Percentiles rank a stretch among this genome's conserved stretches.
Evolutionary conservation across 306 rosid genomes (phyloP).

Genomic region (Trifolium subterraneum): DNA sequence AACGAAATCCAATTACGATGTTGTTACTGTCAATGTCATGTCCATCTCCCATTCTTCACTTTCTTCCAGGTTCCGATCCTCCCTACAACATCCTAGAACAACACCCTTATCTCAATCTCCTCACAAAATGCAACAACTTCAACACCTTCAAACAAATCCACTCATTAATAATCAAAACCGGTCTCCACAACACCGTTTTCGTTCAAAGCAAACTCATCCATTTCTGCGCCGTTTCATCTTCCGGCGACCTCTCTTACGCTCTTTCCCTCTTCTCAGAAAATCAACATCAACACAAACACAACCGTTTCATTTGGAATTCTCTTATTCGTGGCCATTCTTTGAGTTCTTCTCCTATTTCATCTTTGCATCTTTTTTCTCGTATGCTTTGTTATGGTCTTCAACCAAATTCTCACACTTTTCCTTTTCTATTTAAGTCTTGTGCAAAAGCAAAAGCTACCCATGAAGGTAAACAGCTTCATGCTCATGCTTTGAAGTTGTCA

Average conservation of each 20-base stretch:
- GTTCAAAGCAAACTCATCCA: constrained; percentile 72
- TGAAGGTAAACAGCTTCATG: constrained; percentile 74
- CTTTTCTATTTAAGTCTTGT: constrained; percentile 70
- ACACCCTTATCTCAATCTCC: constrained; percentile 62
- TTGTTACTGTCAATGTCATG: background rate
- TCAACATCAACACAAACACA: constrained; percentile 40
- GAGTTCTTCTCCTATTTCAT: constrained; percentile 47
- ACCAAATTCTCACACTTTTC: constrained; percentile 82
- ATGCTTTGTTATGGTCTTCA: constrained; percentile 55
- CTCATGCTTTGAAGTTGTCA: constrained; percentile 62
- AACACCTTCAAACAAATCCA: constrained; percentile 62
- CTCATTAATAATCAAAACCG: constrained; percentile 68
- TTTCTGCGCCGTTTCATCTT: constrained; percentile 57
- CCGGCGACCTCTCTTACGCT: constrained; percentile 68
- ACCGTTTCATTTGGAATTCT: constrained; percentile 67
- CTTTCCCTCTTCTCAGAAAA: constrained; percentile 53
- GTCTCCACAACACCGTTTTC: constrained; percentile 66
- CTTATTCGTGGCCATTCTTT: constrained; percentile 65
- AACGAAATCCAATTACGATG: background rate
- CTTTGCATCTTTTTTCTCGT: constrained; percentile 45
- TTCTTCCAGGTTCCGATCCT: constrained; percentile 65
- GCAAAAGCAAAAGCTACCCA: constrained; percentile 52
- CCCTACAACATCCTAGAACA: constrained; percentile 57
- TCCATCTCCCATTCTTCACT: constrained; percentile 49
- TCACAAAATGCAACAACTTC: constrained; percentile 63